Percentiles rank a stretch among this genome's conserved stretches.
These are phyloP conservation scores for Alternaria dauci DNA, from an alignment of 2,329 filamentous ascomycete genomes.

Conservation along the genomic window DNA sequence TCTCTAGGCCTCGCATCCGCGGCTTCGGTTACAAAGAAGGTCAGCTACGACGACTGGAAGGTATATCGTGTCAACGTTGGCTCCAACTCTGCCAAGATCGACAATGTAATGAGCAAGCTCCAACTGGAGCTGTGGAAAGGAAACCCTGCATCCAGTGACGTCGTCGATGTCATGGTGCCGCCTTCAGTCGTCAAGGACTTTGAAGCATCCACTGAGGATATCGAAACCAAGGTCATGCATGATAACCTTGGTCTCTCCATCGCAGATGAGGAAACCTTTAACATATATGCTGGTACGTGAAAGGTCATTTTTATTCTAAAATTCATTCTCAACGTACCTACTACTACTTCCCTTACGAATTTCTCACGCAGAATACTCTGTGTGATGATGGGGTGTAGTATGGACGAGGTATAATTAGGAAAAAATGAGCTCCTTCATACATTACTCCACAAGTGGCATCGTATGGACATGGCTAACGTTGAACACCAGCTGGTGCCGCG, in stretches of 20 bases:
- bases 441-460: conserved; percentile 10
- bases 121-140: conserved; percentile 48
- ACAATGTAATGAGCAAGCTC: conserved; percentile 41
- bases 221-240: conserved; percentile 48
- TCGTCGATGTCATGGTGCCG: conserved; percentile 49
- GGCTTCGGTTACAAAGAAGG: conserved; percentile 39
- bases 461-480: conserved; percentile 28
- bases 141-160: conserved; percentile 40
- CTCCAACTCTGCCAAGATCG: conserved; percentile 37
- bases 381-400: too few relatives aligned
- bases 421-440: background rate
- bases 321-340: too few relatives aligned
- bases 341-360: too few relatives aligned
- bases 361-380: too few relatives aligned
- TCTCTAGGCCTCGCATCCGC: conserved; percentile 45
- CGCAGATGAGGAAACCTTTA: conserved; percentile 40
- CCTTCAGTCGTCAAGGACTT: conserved; percentile 43
- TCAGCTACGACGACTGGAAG: conserved; percentile 49
- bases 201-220: conserved; percentile 32
- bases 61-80: conserved; percentile 49
- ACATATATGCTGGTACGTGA: conserved; percentile 40
- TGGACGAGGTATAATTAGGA: too few relatives aligned
- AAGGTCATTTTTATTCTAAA: too few relatives aligned
- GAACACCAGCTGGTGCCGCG: conserved; percentile 34
- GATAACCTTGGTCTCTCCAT: conserved; percentile 50